A percentile compares a stretch with the other conserved stretches of the same genome.
Conservation (phyloP, 495 filamentous ascomycete species). For the Podospora comata region DNA sequence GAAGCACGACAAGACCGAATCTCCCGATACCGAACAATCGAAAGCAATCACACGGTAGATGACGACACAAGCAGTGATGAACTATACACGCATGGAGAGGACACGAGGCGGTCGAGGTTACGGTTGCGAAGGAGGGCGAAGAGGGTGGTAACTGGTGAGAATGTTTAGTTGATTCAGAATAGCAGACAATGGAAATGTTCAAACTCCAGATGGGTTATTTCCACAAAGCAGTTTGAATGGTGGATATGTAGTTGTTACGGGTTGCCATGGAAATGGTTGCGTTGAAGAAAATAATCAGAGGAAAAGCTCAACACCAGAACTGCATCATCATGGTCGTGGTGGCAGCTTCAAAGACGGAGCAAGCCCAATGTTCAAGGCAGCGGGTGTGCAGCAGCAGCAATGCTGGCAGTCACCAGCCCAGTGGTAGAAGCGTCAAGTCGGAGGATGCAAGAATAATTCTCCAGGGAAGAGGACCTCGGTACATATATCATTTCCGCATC, state of each 20-base stretch:
- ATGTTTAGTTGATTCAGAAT: constrained; percentile 1
- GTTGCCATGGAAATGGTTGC: not conserved
- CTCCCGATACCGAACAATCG: not conserved
- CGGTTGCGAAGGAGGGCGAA: constrained; percentile 1
- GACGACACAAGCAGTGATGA: constrained; percentile 7
- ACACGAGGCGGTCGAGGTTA: not conserved
- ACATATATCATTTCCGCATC: not conserved
- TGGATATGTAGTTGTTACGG: not conserved
- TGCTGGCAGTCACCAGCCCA: not conserved
- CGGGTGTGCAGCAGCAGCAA: not conserved
- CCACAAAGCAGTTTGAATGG: not conserved
- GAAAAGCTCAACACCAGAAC: not conserved
- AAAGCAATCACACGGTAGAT: not conserved
- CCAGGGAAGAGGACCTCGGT: not conserved
- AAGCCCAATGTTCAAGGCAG: not conserved
- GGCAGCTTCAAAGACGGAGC: not conserved
- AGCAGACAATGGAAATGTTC: not conserved
- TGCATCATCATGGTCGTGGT: not conserved
- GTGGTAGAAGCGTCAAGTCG: not conserved
- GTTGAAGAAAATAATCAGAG: not conserved
- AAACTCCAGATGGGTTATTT: not conserved
- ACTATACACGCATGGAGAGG: not conserved
- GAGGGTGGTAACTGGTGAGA: constrained; percentile 3
- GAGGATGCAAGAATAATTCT: not conserved
- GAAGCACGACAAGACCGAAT: not conserved